These are phyloP conservation scores for Plasmopara halstedii DNA, from an alignment of 352 stramenopile genomes.

Conservation along the genomic window DNA sequence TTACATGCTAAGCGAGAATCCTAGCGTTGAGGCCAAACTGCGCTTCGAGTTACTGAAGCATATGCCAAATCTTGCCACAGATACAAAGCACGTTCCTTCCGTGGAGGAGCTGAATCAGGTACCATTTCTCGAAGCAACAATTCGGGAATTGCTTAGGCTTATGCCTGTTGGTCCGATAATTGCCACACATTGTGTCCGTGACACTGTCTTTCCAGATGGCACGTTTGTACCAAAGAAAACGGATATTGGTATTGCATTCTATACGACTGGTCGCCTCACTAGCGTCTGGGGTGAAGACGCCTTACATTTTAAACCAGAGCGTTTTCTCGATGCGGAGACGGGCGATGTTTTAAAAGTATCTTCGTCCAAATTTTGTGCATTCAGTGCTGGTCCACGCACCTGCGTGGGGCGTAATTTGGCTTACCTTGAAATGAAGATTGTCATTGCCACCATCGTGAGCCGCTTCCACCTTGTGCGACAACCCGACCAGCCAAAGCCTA, in stretches of 20 bases:
- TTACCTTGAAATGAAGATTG: conserved; percentile 50
- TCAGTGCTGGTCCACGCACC: conserved; percentile 40
- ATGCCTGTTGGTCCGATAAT: conserved; percentile 46
- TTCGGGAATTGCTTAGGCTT: conserved; percentile 53
- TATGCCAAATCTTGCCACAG: conserved; percentile 24
- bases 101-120: conserved; percentile 34
- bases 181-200: conserved; percentile 24
- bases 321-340: conserved; percentile 33
- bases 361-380: conserved; percentile 58
- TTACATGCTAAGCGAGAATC: conserved; percentile 47
- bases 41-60: conserved; percentile 34
- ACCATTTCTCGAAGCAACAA: conserved; percentile 43
- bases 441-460: conserved; percentile 36
- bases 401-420: conserved; percentile 48
- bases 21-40: conserved; percentile 29
- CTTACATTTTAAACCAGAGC: conserved; percentile 40
- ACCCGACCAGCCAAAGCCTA: conserved; percentile 19
- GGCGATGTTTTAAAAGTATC: conserved; percentile 28
- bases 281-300: conserved; percentile 43
- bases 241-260: conserved; percentile 35
- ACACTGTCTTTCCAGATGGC: conserved; percentile 52
- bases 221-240: conserved; percentile 42
- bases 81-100: conserved; percentile 14
- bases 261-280: conserved; percentile 40
- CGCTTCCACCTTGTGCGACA: conserved; percentile 40